Base-by-base conservation (phyloP, 768 basidiomycete genomes). In the Suillus placidus region DNA sequence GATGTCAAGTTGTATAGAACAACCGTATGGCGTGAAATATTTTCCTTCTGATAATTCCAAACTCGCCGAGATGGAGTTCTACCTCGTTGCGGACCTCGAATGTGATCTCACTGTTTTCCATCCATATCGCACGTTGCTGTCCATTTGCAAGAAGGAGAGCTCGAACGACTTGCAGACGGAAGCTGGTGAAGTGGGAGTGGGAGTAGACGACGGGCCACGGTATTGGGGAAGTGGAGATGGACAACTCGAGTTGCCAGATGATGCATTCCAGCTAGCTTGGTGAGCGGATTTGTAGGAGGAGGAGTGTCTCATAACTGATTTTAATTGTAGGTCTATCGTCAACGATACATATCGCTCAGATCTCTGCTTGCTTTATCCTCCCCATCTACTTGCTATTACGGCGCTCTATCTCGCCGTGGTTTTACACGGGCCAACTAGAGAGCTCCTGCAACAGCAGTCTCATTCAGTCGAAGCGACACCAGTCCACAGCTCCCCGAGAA, bases 31-130 rank as follows among this genome's bases (percentile, higher is more conserved):
- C 6, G 81, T 91, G 73, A 90, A 92, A 73, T 78, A 84, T n/a
- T 97, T 97, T 73, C 88, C 92, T 0, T 85, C 91, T 0, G 95
- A 97, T 73, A 92, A 96, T 71, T 86, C 91, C 13, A 95, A 94
- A 73, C 82, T 99, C 16, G 97, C 96, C 4, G 97, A 99, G 76
- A 98, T 98, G 96, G 97, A 99, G 75, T 99, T 99, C 80, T 99
- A 97, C 79, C 88, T 99, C 12, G 90, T 99, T 30, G 94, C 94
- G 73, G 96, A 99, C 74, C 85, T 99, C 34, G 95, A 97, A 76
- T 98, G 97, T 72, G 94, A 99, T 77, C 81, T 99, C 51, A 86
- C 90, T 63, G 85, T 98, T 9, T 98, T 95, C 76, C 97, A 98
- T 75, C 97, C 97, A 0, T 99, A 99, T 78, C 89, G 95, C 61